phyloP scores from a whole-genome alignment of 1,284 basidiomycete genomes.

The Vanrija sp. region DNA sequence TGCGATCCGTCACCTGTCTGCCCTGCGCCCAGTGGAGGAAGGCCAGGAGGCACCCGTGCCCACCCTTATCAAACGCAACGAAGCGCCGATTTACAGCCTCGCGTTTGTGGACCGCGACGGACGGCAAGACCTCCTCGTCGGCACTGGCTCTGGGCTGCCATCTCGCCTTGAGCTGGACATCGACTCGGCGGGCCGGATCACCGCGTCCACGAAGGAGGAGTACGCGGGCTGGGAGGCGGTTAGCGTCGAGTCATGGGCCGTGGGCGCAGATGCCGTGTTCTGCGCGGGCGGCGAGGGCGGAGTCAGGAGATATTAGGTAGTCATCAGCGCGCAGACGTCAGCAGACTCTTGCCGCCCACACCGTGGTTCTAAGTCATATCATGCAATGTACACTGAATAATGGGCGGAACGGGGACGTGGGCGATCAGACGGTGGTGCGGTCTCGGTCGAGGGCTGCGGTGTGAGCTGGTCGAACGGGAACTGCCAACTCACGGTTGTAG shows the following conservation, averaged over 20 bases:
- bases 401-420: neutral
- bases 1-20: slow-evolving; percentile 54
- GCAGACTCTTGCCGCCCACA: neutral
- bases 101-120: slow-evolving; percentile 26
- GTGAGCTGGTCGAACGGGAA: neutral
- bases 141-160: slow-evolving; percentile 43
- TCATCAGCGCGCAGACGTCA: neutral
- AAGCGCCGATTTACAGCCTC: slow-evolving; percentile 58
- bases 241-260: slow-evolving; percentile 34
- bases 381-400: slow-evolving; percentile 11
- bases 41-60: neutral
- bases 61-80: slow-evolving; percentile 56
- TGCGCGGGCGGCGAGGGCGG: slow-evolving; percentile 41
- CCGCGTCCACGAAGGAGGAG: slow-evolving; percentile 33
- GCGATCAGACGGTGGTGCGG: slow-evolving; percentile 8
- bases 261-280: slow-evolving; percentile 32
- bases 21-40: slow-evolving; percentile 48
- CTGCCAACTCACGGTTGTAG: slow-evolving; percentile 78
- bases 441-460: slow-evolving; percentile 17
- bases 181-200: neutral
- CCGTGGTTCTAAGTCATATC: slow-evolving; percentile 5
- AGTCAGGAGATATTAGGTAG: slow-evolving; percentile 31
- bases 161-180: slow-evolving; percentile 24
- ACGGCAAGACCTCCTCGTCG: slow-evolving; percentile 31
- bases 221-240: slow-evolving; percentile 47